Conservation (phyloP, 75 land plant genomes). For the Cryptomeria japonica region DNA sequence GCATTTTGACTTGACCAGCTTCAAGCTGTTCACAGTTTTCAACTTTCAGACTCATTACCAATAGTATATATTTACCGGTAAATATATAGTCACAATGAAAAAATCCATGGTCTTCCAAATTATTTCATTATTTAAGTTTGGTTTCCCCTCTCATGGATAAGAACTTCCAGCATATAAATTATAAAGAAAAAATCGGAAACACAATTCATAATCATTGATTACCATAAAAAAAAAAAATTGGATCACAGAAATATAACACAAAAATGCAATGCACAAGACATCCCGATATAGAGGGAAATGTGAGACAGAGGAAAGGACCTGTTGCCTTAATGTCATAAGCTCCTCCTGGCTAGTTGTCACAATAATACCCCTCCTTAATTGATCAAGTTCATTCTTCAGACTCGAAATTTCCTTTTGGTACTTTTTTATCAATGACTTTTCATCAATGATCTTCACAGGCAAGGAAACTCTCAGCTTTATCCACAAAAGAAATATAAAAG, state of each 20-base stretch:
- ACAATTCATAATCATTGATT: not conserved
- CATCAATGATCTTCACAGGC: constrained; percentile 78
- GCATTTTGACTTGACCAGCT: constrained; percentile 90
- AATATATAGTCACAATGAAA: not conserved
- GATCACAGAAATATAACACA: not conserved
- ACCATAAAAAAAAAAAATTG: not conserved
- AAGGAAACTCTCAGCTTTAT: constrained; percentile 10
- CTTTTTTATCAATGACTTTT: constrained; percentile 87
- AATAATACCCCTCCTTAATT: constrained; percentile 63
- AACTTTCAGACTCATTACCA: not conserved
- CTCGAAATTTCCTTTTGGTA: constrained; percentile 81
- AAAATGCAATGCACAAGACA: not conserved
- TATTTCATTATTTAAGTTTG: not conserved
- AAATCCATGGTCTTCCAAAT: not conserved
- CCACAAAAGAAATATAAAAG: not conserved
- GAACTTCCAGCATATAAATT: not conserved
- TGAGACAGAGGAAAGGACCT: constrained; percentile 33
- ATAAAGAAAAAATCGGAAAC: not conserved
- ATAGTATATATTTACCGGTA: not conserved
- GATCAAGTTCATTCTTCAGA: constrained; percentile 82
- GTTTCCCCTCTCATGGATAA: not conserved
- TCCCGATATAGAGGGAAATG: not conserved
- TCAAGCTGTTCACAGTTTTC: constrained; percentile 47
- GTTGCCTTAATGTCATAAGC: constrained; percentile 58
- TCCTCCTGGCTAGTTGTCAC: constrained; percentile 70